Evolutionary conservation across 352 stramenopile species (phyloP), one percentile per base, ranked within the genome.

Genomic region (Phytophthora citricola): DNA sequence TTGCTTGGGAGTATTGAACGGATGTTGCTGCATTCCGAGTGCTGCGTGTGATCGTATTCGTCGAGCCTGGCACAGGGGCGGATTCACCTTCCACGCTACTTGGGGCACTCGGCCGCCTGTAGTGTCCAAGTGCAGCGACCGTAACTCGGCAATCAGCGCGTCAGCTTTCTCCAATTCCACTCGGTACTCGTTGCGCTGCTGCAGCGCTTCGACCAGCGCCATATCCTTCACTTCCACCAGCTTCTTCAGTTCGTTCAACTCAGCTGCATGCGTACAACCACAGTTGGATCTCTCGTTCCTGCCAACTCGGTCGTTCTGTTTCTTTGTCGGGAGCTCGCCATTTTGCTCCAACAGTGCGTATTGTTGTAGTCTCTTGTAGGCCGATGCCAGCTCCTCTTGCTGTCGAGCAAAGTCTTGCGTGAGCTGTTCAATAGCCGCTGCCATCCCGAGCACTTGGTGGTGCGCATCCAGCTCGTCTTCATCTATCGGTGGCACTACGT

Each of bases 371-470:
- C 69, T 81, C 64, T 76, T 76, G 64, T 91, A 91, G 17, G 79
- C 81, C 12, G 67, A 62, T 22, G 76, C 45, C 15, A 91, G 55
- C 45, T 89, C 79, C 20, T 76, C 68, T 54, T 91, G 79, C 27
- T 88, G 71, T 10, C 69, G 60, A 64, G 83, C 78, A 48, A 87
- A 91, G 60, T 91, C 78, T 11, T 73, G 66, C 45, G 74, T 79
- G 66, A 91, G 78, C 40, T 82, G 76, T 53, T 85, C 82, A 31
- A 91, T 88, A 27, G 79, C 84, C 39, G 51, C 45, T n/a, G 78
- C 78, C 80, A 91, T 91, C 43, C 77, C 76, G 15, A 91, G 69
- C 57, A 91, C 80, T 59, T 91, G 79, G 15, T 74, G 76, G 52
- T 91, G 82, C 9, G 72, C 80, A 24, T 85, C 71, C 27, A 84